Percentiles rank a stretch among this genome's conserved stretches.
Evolutionary conservation across 2,329 filamentous ascomycete species (phyloP).

Genomic region (Sclerotinia borealis): DNA sequence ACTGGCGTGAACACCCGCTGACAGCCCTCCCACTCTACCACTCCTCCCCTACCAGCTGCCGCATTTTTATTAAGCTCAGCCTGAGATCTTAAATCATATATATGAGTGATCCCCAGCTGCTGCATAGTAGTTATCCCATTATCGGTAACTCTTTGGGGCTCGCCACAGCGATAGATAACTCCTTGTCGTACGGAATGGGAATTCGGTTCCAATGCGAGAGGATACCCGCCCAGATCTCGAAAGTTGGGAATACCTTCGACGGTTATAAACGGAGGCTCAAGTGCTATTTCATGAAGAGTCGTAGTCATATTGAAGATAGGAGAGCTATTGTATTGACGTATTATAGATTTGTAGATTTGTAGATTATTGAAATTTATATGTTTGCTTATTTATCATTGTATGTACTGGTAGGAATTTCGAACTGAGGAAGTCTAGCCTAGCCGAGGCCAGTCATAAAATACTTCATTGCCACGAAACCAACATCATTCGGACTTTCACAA

Average conservation of each 20-base stretch:
- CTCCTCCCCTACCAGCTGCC: constrained; percentile 32
- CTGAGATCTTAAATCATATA: constrained; percentile 63
- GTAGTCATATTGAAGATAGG: constrained; percentile 15
- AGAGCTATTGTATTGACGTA: not conserved
- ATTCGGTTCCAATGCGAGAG: constrained; percentile 33
- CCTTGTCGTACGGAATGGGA: constrained; percentile 43
- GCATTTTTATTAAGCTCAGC: constrained; percentile 49
- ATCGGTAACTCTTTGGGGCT: constrained; percentile 52
- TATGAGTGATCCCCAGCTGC: constrained; percentile 51
- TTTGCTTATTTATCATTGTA: not conserved
- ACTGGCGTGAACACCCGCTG: constrained; percentile 57
- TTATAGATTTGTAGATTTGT: not conserved
- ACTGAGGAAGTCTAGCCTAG: not conserved
- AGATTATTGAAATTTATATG: not conserved
- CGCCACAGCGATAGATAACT: constrained; percentile 62
- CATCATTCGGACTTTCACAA: not conserved
- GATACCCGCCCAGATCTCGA: constrained; percentile 59
- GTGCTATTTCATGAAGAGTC: constrained; percentile 2
- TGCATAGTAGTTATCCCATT: constrained; percentile 47
- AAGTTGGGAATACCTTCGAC: constrained; percentile 61
- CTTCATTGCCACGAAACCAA: not conserved
- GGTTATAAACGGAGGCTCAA: constrained; percentile 42
- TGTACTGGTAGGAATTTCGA: not conserved
- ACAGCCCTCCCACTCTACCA: constrained; percentile 45
- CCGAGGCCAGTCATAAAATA: not conserved